phyloP scores from a whole-genome alignment of 2,329 filamentous ascomycete genomes.

The Myriosclerotinia curreyana region DNA sequence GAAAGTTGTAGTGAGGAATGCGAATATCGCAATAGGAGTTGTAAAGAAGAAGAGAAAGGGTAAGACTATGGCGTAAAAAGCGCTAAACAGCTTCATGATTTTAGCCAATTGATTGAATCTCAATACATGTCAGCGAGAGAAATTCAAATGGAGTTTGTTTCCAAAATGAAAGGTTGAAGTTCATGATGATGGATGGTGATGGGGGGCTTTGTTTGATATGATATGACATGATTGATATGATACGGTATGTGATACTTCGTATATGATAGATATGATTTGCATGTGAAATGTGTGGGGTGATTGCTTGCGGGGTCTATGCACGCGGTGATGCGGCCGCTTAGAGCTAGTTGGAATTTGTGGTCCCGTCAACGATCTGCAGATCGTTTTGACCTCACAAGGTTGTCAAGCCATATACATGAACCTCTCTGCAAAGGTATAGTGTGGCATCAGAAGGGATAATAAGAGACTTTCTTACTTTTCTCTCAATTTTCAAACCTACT shows the following conservation, averaged over 20 bases:
- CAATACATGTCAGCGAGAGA: background rate
- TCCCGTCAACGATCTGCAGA: background rate
- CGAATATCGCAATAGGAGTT: constrained; percentile 60
- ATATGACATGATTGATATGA: background rate
- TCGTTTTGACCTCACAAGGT: constrained; percentile 10
- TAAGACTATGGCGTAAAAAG: constrained; percentile 54
- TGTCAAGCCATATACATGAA: background rate
- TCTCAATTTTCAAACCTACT: too few species aligned
- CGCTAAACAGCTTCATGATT: constrained; percentile 53
- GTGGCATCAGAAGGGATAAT: background rate
- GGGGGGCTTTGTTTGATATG: constrained; percentile 11
- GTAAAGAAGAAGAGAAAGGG: constrained; percentile 62
- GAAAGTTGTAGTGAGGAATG: constrained; percentile 59
- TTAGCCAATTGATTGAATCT: background rate
- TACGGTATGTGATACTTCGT: constrained; percentile 1
- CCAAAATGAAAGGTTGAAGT: background rate
- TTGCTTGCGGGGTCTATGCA: background rate
- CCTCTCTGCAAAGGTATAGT: too few species aligned
- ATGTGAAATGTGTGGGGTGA: constrained; percentile 17
- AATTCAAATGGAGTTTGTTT: background rate
- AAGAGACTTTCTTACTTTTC: background rate
- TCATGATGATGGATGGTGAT: background rate
- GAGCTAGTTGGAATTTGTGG: background rate
- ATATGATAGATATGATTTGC: constrained; percentile 6
- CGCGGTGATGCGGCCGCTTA: constrained; percentile 8